Percentiles rank a stretch among this genome's conserved stretches.
phyloP scores from a whole-genome alignment of 441 rosid species.

The Populus hybrid region DNA sequence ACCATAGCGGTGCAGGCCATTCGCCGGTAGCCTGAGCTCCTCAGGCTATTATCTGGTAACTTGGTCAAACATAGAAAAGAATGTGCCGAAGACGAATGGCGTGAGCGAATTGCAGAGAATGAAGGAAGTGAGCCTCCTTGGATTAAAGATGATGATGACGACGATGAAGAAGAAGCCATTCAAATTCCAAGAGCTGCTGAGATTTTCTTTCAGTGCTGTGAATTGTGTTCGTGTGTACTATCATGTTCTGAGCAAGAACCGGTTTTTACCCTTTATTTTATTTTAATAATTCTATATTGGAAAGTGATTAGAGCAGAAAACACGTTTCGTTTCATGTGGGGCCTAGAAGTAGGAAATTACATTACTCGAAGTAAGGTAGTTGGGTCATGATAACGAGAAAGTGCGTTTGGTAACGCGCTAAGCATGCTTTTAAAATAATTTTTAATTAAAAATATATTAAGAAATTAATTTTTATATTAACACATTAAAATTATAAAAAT shows the following conservation, averaged over 20 bases:
- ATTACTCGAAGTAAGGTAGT: too few relatives aligned
- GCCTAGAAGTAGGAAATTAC: too few relatives aligned
- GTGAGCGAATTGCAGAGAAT: slow-evolving; percentile 30
- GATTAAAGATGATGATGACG: slow-evolving; percentile 46
- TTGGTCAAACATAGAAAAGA: slow-evolving; percentile 9
- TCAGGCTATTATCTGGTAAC: slow-evolving; percentile 27
- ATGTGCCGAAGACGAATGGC: slow-evolving; percentile 18
- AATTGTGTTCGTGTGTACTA: not conserved
- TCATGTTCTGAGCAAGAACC: not conserved
- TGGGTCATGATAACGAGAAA: too few relatives aligned
- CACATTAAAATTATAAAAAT: too few relatives aligned
- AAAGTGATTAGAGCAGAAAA: too few relatives aligned
- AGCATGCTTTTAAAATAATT: too few relatives aligned
- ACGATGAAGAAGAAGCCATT: not conserved
- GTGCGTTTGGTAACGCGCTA: too few relatives aligned
- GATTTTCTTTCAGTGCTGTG: not conserved
- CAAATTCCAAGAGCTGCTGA: not conserved
- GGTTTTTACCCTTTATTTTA: not conserved
- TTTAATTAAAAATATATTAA: too few relatives aligned
- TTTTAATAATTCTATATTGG: too few relatives aligned
- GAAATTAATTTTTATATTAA: too few relatives aligned
- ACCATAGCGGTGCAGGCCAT: slow-evolving; percentile 50
- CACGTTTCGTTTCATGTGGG: too few relatives aligned
- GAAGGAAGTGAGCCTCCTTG: slow-evolving; percentile 34
- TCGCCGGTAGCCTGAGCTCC: slow-evolving; percentile 20